Evolutionary conservation across 768 basidiomycete species (phyloP).

Genomic region (Boletus reticulatus): DNA sequence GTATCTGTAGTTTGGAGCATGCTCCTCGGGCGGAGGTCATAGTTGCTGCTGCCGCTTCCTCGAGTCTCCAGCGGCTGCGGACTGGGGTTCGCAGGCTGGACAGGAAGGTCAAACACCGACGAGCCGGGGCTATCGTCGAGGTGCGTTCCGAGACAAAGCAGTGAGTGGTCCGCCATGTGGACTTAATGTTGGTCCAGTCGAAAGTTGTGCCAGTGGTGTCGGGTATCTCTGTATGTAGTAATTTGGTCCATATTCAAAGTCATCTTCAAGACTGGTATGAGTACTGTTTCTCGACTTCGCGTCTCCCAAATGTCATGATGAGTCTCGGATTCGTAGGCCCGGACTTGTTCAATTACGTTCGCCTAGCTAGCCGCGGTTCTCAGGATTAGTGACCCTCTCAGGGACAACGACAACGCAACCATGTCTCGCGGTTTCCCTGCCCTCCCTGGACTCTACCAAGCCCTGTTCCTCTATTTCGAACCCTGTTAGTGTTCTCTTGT

Average conservation of each 20-base stretch:
- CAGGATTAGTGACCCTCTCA: neutral
- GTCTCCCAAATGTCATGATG: too few relatives aligned
- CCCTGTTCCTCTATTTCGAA: conserved; percentile 64
- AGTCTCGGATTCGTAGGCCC: too few relatives aligned
- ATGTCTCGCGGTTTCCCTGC: conserved; percentile 46
- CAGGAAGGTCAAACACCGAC: conserved; percentile 73
- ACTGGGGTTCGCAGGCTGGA: conserved; percentile 32
- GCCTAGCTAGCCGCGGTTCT: neutral
- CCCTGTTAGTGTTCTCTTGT: conserved; percentile 42
- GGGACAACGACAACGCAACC: neutral
- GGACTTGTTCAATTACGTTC: too few relatives aligned
- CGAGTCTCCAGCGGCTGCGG: conserved; percentile 20
- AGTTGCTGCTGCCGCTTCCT: conserved; percentile 1
- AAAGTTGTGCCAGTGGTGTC: neutral
- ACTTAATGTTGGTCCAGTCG: neutral
- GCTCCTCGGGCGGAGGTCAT: conserved; percentile 3
- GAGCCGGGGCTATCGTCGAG: conserved; percentile 57
- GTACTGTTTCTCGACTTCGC: too few relatives aligned
- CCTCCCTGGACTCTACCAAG: conserved; percentile 59
- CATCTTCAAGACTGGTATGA: too few relatives aligned
- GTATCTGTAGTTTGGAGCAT: conserved; percentile 3
- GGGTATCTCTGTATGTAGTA: neutral
- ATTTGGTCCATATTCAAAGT: too few relatives aligned
- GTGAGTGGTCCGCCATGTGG: conserved; percentile 13
- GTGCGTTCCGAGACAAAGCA: conserved; percentile 10